These are phyloP conservation scores for Sphaerobolus stellatus DNA, from an alignment of 1,284 basidiomycete species.

Conservation along the genomic window DNA sequence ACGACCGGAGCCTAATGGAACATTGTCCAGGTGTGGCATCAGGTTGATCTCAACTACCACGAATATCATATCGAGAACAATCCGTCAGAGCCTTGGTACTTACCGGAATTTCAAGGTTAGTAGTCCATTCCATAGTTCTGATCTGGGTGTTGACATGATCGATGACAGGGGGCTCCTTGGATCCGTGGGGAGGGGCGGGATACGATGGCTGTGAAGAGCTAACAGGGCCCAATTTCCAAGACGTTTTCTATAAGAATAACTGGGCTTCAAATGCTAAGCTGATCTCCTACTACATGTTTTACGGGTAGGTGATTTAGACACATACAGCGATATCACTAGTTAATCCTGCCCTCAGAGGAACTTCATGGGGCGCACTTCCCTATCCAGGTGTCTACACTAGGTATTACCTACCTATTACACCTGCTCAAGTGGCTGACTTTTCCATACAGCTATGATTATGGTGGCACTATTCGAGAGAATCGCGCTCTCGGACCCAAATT, in stretches of 20 bases:
- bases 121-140: neutral
- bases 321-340: neutral
- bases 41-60: constrained; percentile 56
- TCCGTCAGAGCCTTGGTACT: constrained; percentile 61
- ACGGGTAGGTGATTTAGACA: constrained; percentile 48
- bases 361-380: constrained; percentile 75
- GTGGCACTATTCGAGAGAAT: constrained; percentile 58
- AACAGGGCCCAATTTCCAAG: constrained; percentile 71
- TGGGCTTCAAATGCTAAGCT: constrained; percentile 78
- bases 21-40: constrained; percentile 44
- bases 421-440: neutral
- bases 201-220: constrained; percentile 52
- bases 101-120: constrained; percentile 50
- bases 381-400: constrained; percentile 63
- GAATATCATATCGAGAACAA: constrained; percentile 55
- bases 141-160: constrained; percentile 20
- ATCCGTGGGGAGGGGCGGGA: constrained; percentile 61
- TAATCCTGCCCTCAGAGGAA: constrained; percentile 50
- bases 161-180: constrained; percentile 61
- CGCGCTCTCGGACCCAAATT: constrained; percentile 68
- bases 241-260: constrained; percentile 70
- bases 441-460: constrained; percentile 29
- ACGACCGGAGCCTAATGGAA: neutral
- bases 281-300: constrained; percentile 79
- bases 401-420: constrained; percentile 27